Percentiles rank a stretch among this genome's conserved stretches.
These are phyloP conservation scores for Trichosporon coremiiforme DNA, from an alignment of 1,284 basidiomycete species.

Conservation along the genomic window DNA sequence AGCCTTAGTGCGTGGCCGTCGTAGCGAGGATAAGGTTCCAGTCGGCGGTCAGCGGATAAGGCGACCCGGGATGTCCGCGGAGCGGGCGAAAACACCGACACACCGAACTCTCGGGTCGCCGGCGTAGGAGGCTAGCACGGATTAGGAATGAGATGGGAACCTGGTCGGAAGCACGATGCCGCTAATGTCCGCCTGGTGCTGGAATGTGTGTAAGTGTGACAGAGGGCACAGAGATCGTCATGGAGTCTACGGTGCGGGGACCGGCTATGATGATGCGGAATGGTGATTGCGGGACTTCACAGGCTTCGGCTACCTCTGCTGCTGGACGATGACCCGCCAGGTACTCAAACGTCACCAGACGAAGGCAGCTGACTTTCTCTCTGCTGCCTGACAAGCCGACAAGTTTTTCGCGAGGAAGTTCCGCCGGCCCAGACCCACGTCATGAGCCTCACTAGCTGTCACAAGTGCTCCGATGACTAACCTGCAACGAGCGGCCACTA, in stretches of 20 bases:
- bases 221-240: not conserved
- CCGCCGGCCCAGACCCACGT: not conserved
- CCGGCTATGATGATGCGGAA: not conserved
- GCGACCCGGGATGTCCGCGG: not conserved
- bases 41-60: not conserved
- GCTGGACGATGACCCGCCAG: not conserved
- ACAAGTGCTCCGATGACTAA: not conserved
- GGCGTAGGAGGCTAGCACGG: not conserved
- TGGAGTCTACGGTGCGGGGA: too few relatives aligned
- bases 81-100: not conserved
- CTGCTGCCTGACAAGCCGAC: not conserved
- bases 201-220: too few relatives aligned
- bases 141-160: not conserved
- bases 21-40: not conserved
- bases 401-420: not conserved
- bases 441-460: too few relatives aligned
- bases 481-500: not conserved
- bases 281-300: not conserved
- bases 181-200: not conserved
- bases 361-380: not conserved
- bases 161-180: not conserved
- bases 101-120: too few relatives aligned
- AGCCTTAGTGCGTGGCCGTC: slow-evolving; percentile 8
- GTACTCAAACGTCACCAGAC: not conserved
- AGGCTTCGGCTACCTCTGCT: not conserved